Percentiles rank a stretch among this genome's conserved stretches.
These are phyloP conservation scores for Rubroboletus satanas DNA, from an alignment of 768 basidiomycete genomes.

Conservation along the genomic window DNA sequence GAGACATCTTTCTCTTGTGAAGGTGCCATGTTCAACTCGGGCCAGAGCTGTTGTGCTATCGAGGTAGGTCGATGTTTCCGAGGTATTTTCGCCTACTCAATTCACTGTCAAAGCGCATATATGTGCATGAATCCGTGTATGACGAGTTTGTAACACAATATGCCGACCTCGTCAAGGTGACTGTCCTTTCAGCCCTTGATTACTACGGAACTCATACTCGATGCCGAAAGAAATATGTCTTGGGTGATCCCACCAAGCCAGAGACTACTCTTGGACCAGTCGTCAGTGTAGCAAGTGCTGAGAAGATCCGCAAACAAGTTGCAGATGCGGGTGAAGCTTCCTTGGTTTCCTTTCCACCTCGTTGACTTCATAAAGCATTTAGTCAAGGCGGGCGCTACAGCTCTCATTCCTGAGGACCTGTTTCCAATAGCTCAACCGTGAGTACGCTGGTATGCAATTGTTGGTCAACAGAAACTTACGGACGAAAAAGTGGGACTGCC, in stretches of 20 bases:
- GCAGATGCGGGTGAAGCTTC: slow-evolving; percentile 65
- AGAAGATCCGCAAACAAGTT: slow-evolving; percentile 82
- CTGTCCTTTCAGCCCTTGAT: neutral
- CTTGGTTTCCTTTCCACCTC: neutral
- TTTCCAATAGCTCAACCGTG: slow-evolving; percentile 70
- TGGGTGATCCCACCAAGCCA: slow-evolving; percentile 78
- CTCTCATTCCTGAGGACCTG: slow-evolving; percentile 62
- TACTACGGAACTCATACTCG: neutral
- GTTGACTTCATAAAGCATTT: neutral
- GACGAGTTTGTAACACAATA: slow-evolving; percentile 75
- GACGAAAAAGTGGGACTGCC: slow-evolving; percentile 58
- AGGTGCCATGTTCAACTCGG: slow-evolving; percentile 96
- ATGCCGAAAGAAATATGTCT: slow-evolving; percentile 58
- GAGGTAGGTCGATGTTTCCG: slow-evolving; percentile 51
- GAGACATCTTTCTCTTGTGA: neutral
- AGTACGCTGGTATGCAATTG: slow-evolving; percentile 22
- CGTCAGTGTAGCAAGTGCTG: slow-evolving; percentile 81
- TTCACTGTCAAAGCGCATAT: slow-evolving; percentile 63
- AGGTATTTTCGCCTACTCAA: neutral
- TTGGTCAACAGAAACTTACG: neutral
- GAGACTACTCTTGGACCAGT: slow-evolving; percentile 90
- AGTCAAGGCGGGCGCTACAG: slow-evolving; percentile 78
- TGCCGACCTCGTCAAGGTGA: slow-evolving; percentile 69
- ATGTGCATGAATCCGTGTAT: slow-evolving; percentile 84
- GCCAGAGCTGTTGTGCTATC: slow-evolving; percentile 93